phyloP scores from a whole-genome alignment of 352 stramenopile genomes.

The Thalassiosira mediterranea region DNA sequence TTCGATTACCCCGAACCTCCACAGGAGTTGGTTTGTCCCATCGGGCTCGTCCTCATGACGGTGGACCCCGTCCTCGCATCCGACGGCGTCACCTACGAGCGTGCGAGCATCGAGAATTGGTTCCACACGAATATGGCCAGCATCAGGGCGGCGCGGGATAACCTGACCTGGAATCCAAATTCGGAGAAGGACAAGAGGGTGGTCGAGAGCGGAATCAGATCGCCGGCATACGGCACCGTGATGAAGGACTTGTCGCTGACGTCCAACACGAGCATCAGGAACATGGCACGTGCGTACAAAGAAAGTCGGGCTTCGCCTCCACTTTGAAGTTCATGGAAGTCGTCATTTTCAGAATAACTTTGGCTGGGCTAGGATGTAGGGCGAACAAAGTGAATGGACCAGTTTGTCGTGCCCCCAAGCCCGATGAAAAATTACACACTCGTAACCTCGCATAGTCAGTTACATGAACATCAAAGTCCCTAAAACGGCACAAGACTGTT shows the following conservation, averaged over 20 bases:
- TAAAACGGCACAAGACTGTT: too few relatives aligned
- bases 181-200: conserved; percentile 3
- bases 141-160: conserved; percentile 20
- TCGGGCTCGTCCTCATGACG: conserved; percentile 45
- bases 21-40: conserved; percentile 47
- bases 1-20: too few relatives aligned
- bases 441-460: too few relatives aligned
- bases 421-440: too few relatives aligned
- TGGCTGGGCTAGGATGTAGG: too few relatives aligned
- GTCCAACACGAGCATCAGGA: conserved; percentile 26
- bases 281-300: conserved; percentile 31
- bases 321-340: not conserved
- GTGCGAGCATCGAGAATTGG: conserved; percentile 45
- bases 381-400: too few relatives aligned
- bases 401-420: too few relatives aligned
- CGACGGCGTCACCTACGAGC: conserved; percentile 54
- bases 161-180: conserved; percentile 20
- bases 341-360: too few relatives aligned
- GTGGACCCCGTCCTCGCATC: conserved; percentile 48
- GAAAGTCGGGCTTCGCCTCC: not conserved
- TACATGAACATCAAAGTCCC: too few relatives aligned
- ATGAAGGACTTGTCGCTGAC: conserved; percentile 28
- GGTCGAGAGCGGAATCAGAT: conserved; percentile 18
- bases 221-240: conserved; percentile 19
- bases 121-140: conserved; percentile 26